Base-by-base conservation (phyloP, 495 filamentous ascomycete species). In the Opeltia flavorubescens region DNA sequence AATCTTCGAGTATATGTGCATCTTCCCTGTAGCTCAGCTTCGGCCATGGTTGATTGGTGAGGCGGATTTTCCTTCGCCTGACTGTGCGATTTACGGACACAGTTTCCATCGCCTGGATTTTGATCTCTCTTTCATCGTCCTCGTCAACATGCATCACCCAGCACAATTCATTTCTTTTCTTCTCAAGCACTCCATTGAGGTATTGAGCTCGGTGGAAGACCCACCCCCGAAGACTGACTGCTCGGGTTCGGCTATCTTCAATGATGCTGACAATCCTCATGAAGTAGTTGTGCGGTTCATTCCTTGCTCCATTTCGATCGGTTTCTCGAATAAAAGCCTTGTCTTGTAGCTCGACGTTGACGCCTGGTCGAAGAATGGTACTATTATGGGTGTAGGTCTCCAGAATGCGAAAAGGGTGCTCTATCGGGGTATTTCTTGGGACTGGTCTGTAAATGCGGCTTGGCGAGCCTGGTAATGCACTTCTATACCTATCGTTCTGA, bases 141-240 rank as follows among this genome's bases (percentile, higher is more conserved):
- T 58, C 55, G 33, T 70, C 61, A 3, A 77, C 50, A 13, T 70
- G 51, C 0, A 73, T 56, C 0, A 82, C 48, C 48, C 76, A 57
- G 25, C 68, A 70, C 1, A 81, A 43, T 49, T 79, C 77, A 46
- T 80, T 81, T 5, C 66, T 51, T 24, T 67, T 62, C 15, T 58
- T 55, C 4, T 61, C 59, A 8, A 75, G 40, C 21, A 66, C 31
- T 0, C 66, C 68, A 36, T 67, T 59, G 28, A 71, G 49, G 23
- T 63, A 49, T 28, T 49, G 59, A 0, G 60, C 50, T 11, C 72
- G 51, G 1, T 62, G 61, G 8, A 69, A 59, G 11, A 59, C 55
- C 20, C 62, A 58, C 2, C 71, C 72, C 8, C 71, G 65, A 0
- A 73, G 48, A 2, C 44, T 51, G 7, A 68, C 46, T 17, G 55